These are phyloP conservation scores for Fraxinus velutina DNA, from an alignment of 305 asterid species.

Conservation along the genomic window DNA sequence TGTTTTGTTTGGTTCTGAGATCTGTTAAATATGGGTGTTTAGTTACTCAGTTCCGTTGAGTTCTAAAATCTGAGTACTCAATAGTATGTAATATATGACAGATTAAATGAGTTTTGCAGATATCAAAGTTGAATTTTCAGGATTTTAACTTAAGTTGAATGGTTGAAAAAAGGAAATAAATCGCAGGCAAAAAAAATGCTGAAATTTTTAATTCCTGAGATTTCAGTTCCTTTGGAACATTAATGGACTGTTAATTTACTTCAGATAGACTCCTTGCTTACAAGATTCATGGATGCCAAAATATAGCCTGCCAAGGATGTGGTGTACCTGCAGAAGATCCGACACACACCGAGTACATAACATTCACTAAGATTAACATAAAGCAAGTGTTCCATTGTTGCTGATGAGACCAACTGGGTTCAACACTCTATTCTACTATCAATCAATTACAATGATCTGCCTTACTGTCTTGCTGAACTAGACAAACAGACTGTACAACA, in stretches of 20 bases:
- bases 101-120: background rate
- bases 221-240: background rate
- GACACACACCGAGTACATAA: background rate
- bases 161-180: background rate
- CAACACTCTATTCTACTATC: background rate
- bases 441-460: background rate
- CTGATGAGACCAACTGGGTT: background rate
- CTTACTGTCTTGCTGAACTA: constrained; percentile 1
- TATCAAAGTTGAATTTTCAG: background rate
- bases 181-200: background rate
- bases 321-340: background rate
- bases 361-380: background rate
- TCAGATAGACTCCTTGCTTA: background rate
- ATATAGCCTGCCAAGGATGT: background rate
- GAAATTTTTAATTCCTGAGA: background rate
- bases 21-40: background rate
- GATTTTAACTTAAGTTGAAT: background rate
- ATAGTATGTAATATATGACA: background rate
- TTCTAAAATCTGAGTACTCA: background rate
- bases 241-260: background rate
- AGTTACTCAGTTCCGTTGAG: background rate
- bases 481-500: background rate
- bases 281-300: constrained; percentile 3
- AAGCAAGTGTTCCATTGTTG: background rate
- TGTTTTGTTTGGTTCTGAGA: background rate